A percentile compares a stretch with the other conserved stretches of the same genome.
Evolutionary conservation across 1,284 basidiomycete species (phyloP).

Genomic region (Boletus sp.): DNA sequence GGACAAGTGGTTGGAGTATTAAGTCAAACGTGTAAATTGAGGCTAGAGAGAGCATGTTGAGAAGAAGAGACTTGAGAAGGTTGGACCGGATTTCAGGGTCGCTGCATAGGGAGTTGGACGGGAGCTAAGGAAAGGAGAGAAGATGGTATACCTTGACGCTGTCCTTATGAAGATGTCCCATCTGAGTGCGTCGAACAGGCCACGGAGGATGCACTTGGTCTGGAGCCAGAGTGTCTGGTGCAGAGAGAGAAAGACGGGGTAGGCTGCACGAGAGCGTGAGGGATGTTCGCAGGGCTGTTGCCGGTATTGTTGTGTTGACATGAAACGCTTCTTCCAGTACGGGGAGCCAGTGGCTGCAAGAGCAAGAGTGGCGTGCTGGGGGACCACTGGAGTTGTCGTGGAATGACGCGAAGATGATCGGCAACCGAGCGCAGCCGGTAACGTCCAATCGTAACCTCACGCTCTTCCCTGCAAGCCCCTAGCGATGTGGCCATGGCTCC

Average conservation of each 20-base stretch:
- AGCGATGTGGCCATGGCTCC: slow-evolving; percentile 1
- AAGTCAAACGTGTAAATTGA: slow-evolving; percentile 73
- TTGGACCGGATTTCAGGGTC: slow-evolving; percentile 71
- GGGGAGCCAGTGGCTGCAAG: neutral
- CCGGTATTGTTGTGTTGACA: slow-evolving; percentile 21
- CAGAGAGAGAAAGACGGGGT: slow-evolving; percentile 65
- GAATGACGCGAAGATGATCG: slow-evolving; percentile 9
- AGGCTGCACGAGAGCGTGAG: slow-evolving; percentile 44
- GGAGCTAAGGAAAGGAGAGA: slow-evolving; percentile 3
- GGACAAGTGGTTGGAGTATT: slow-evolving; percentile 65
- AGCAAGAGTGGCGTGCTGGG: neutral
- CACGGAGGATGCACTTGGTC: slow-evolving; percentile 50
- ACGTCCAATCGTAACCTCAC: slow-evolving; percentile 9
- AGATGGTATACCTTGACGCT: slow-evolving; percentile 40
- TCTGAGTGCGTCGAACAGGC: slow-evolving; percentile 67
- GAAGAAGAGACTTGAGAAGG: slow-evolving; percentile 64
- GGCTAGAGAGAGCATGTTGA: slow-evolving; percentile 64
- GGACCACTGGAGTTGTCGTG: neutral
- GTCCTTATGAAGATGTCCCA: slow-evolving; percentile 62
- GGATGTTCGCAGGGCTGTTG: slow-evolving; percentile 10
- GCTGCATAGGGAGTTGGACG: slow-evolving; percentile 35
- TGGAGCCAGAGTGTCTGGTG: slow-evolving; percentile 58
- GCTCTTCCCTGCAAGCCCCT: slow-evolving; percentile 12
- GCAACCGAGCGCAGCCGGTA: slow-evolving; percentile 14
- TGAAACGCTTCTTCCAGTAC: slow-evolving; percentile 6